Conservation (phyloP, 2,329 filamentous ascomycete genomes). For the Fusarium redolens region DNA sequence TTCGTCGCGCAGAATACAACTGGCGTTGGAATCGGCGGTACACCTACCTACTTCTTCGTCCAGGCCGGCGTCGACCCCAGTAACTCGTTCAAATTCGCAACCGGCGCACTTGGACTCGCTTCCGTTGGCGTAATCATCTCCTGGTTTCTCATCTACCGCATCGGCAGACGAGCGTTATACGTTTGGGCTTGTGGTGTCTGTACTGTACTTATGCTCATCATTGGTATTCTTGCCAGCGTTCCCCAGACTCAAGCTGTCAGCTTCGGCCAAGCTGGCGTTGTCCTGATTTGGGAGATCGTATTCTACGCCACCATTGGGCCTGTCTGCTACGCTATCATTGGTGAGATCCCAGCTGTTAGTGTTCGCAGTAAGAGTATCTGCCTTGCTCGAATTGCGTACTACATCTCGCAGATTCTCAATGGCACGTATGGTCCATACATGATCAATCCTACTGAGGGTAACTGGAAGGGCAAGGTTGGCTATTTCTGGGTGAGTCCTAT, state of each 20-base stretch:
- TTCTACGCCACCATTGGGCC: conserved; percentile 59
- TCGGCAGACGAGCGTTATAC: conserved; percentile 57
- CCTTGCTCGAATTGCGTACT: conserved; percentile 50
- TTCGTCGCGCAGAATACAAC: conserved; percentile 55
- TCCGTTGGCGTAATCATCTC: conserved; percentile 57
- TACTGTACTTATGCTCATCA: conserved; percentile 53
- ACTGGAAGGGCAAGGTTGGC: conserved; percentile 51
- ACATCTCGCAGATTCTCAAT: conserved; percentile 44
- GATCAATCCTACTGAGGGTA: conserved; percentile 49
- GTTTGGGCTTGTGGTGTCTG: conserved; percentile 56
- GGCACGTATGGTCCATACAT: conserved; percentile 49
- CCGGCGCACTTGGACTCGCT: conserved; percentile 55
- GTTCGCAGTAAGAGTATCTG: conserved; percentile 58
- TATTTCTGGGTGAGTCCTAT: conserved; percentile 41
- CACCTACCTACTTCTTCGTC: conserved; percentile 60
- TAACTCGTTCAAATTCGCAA: conserved; percentile 55
- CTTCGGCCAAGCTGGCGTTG: conserved; percentile 54
- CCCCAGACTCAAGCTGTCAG: conserved; percentile 32
- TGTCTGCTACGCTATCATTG: conserved; percentile 56
- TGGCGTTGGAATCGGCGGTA: conserved; percentile 54
- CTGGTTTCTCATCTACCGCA: conserved; percentile 49
- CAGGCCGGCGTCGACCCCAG: conserved; percentile 55
- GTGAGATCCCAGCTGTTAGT: conserved; percentile 56
- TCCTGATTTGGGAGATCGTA: conserved; percentile 57
- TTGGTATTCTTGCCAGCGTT: conserved; percentile 47